These are phyloP conservation scores for Picea glauca DNA, from an alignment of 75 land plant genomes.

Conservation along the genomic window DNA sequence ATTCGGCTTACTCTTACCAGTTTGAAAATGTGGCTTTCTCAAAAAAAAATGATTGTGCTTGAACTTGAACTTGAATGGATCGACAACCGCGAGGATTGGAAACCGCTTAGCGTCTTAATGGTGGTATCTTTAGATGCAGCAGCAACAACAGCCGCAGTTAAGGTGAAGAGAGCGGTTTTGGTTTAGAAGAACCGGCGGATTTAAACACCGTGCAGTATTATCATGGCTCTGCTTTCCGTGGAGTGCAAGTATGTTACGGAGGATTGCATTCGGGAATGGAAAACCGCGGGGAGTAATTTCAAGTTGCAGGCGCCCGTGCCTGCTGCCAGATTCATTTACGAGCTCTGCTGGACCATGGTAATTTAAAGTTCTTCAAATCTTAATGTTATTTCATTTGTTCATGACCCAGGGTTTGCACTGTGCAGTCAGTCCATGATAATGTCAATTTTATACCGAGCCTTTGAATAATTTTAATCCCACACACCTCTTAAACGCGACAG, in stretches of 20 bases:
- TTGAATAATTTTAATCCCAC: too few species aligned
- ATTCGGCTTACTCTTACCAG: constrained; percentile 1
- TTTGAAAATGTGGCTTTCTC: background rate
- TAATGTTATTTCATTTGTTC: too few species aligned
- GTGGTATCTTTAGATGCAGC: constrained; percentile 5
- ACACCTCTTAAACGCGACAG: too few species aligned
- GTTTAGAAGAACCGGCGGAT: too few species aligned
- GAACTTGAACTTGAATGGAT: background rate
- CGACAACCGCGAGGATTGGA: background rate
- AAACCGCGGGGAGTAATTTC: constrained; percentile 28
- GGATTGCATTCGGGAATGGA: constrained; percentile 71
- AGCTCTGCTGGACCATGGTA: constrained; percentile 89
- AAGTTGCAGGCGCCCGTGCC: constrained; percentile 42
- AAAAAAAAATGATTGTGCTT: background rate
- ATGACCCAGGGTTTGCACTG: too few species aligned
- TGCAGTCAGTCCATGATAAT: too few species aligned
- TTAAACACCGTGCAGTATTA: too few species aligned
- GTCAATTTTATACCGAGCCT: too few species aligned
- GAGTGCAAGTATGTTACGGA: constrained; percentile 75
- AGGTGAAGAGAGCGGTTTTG: background rate
- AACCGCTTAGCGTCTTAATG: constrained; percentile 5
- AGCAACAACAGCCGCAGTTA: background rate
- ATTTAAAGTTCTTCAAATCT: too few species aligned
- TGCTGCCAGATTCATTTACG: constrained; percentile 76
- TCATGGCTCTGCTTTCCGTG: constrained; percentile 5